Evolutionary conservation across 371 early-diverging fungal species (phyloP), one percentile per base, ranked within the genome.

Genomic region (Mortierella sp.): DNA sequence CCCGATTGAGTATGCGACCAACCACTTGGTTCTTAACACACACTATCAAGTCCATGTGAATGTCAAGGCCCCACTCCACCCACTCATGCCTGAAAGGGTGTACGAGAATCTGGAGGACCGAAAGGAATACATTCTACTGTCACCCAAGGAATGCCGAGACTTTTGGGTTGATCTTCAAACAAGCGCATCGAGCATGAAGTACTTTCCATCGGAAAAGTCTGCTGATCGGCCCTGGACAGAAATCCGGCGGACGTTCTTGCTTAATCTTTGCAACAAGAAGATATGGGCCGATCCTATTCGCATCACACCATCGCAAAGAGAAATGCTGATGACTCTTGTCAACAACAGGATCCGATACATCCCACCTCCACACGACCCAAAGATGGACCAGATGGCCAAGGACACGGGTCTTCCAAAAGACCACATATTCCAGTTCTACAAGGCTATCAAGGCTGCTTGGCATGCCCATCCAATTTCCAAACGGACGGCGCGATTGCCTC

Each of bases 91-190:
- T 0, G 60, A 73, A 25, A 25, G 46, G 3, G 19, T 73, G 17
- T 63, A 73, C 1, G 37, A 51, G 5, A 47, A 63, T 37, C 22
- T 73, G n/a, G 51, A 21, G 2, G 43, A 41, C 10, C 54, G 74
- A 27, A 67, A 67, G 44, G 21, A 46, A 28, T 73, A 73, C 60
- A 55, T 28, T 27, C 44, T 73, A 12, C 21, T 61, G 31, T 34
- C 52, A 9, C 37, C 28, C 24, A 50, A 49, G 25, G 67, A 67
- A 13, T 73, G 74, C 25, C 62, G 40, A 19, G 67, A 62, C 8
- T 73, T 73, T 39, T 73, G 74, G 74, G 53, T 63, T 34, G 74
- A 73, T 41, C 74, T 73, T 9, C 74, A 73, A n/a, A 14, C 67
- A 5, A 73, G 55, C 17, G 47, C 74, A 0, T 62, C 74, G 0